Percentiles rank a stretch among this genome's conserved stretches.
These are phyloP conservation scores for Mortierella sp. DNA, from an alignment of 371 early-diverging fungal species.

Conservation along the genomic window DNA sequence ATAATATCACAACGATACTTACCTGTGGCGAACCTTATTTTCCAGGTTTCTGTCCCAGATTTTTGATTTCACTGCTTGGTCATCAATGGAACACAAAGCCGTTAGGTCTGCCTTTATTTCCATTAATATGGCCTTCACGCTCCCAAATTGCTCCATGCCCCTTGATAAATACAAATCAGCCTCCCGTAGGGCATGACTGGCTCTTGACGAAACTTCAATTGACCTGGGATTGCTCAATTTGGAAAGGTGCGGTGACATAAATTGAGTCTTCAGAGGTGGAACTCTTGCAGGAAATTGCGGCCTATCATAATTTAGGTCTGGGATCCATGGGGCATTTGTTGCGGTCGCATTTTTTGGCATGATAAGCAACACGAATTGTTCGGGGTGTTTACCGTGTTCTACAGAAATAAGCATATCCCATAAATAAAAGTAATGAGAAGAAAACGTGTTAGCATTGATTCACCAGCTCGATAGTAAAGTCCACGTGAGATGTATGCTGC, in stretches of 20 bases:
- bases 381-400: not conserved
- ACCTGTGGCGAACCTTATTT: slow-evolving; percentile 20
- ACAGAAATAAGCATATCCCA: not conserved
- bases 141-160: slow-evolving; percentile 45
- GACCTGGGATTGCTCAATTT: too few species aligned
- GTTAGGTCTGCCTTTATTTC: slow-evolving; percentile 16
- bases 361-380: slow-evolving; percentile 41
- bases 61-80: not conserved
- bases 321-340: slow-evolving; percentile 44
- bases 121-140: slow-evolving; percentile 9
- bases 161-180: not conserved
- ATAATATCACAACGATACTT: not conserved
- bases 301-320: slow-evolving; percentile 45
- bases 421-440: not conserved
- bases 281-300: slow-evolving; percentile 25
- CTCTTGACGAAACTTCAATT: not conserved
- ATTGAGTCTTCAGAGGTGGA: slow-evolving; percentile 7
- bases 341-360: slow-evolving; percentile 28
- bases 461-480: too few species aligned
- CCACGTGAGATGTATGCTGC: too few species aligned
- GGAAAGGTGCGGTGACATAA: not conserved
- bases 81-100: slow-evolving; percentile 1
- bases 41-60: slow-evolving; percentile 9
- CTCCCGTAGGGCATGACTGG: not conserved
- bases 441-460: not conserved